Base-by-base conservation (phyloP, 306 rosid genomes). In the Rosa chinensis region DNA sequence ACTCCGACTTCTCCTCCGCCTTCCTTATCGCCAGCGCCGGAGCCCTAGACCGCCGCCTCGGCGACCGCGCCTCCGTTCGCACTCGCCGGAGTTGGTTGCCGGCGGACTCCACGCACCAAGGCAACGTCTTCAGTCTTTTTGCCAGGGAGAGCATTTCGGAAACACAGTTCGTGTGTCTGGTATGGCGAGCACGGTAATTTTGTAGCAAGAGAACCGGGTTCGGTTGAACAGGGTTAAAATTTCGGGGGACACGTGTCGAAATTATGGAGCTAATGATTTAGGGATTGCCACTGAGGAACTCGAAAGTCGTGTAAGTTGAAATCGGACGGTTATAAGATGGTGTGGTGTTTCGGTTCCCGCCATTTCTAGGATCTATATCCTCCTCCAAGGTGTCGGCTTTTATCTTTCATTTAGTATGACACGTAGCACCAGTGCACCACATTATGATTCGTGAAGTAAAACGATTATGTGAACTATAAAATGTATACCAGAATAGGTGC, bases 1-100 rank as follows among this genome's bases (percentile, higher is more conserved):
- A 90, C 83, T 92, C 94, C 0, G 99, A 92, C 74, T 88, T 88
- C 75, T 85, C 91, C 78, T 87, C 97, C 49, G 58, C 14, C 81
- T 77, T 88, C 76, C 73, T 85, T 43, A 76, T 61, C 1, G 78
- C 28, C 68, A 81, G 45, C 37, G 93, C 78, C 42, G 86, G 78
- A 17, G 91, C 52, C 84, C 66, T 87, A 0, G 84, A 76, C 52
- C 94, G 88, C n/a, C 93, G 80, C 80, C 88, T 70, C 10, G 89
- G 50, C 0, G 69, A 86, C 20, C 84, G 73, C 20, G 85, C 21
- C 21, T 83, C 87, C 68, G 89, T 77, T 4, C 93, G 78, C 59
- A 82, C 58, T 3, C 53, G 80, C 5, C 90, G 89, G 59, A 86
- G 53, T 9, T 83, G 90, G 56, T 48, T 64, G 47, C 80, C 70